Conservation (phyloP, 2,329 filamentous ascomycete genomes). For the Cladosporium halotolerans region DNA sequence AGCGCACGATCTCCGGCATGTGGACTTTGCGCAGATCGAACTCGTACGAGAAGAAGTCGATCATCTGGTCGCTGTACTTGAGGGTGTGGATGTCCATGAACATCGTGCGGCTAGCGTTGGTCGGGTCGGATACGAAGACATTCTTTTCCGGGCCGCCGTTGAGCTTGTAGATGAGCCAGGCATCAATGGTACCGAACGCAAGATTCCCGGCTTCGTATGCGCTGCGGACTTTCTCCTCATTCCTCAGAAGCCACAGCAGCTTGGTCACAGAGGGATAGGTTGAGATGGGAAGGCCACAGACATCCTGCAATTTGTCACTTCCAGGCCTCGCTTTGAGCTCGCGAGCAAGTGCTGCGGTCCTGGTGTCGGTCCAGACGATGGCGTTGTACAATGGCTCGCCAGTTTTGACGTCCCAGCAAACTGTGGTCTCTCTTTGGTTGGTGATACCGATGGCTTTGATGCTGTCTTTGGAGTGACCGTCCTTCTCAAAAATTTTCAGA, state of each 20-base stretch:
- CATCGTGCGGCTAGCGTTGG: constrained; percentile 87
- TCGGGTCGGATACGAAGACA: constrained; percentile 75
- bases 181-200: constrained; percentile 80
- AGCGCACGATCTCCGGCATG: constrained; percentile 77
- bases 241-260: constrained; percentile 72
- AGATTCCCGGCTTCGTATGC: constrained; percentile 72
- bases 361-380: constrained; percentile 85
- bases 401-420: constrained; percentile 76
- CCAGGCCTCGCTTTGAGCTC: constrained; percentile 64
- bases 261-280: constrained; percentile 87
- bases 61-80: constrained; percentile 69
- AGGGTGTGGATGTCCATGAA: constrained; percentile 83
- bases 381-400: constrained; percentile 78
- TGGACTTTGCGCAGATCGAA: constrained; percentile 65
- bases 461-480: constrained; percentile 60
- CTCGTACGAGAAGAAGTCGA: constrained; percentile 64
- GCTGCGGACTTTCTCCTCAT: constrained; percentile 61
- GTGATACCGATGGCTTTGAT: constrained; percentile 80
- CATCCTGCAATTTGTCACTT: constrained; percentile 61
- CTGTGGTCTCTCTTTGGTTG: constrained; percentile 82
- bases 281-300: constrained; percentile 76
- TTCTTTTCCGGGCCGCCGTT: constrained; percentile 64
- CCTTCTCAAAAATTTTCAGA: constrained; percentile 61
- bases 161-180: constrained; percentile 80
- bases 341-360: constrained; percentile 68